phyloP scores from a whole-genome alignment of 1,284 basidiomycete species.

The Porodaedalea pini region DNA sequence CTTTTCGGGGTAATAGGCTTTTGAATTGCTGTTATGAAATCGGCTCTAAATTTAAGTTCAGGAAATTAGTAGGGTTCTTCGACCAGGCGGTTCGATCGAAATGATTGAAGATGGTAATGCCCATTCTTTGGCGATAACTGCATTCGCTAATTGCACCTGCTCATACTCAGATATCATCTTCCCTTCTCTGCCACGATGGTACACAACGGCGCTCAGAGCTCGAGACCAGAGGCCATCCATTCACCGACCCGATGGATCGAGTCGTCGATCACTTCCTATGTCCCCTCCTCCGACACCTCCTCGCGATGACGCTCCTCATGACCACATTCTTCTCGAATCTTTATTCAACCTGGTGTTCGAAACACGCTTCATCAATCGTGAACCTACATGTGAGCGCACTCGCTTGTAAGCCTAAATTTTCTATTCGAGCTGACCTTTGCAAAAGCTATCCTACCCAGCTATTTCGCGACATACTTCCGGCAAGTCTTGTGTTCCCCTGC shows the following conservation, averaged over 20 bases:
- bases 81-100: slow-evolving; percentile 66
- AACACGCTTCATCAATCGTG: slow-evolving; percentile 63
- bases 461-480: slow-evolving; percentile 69
- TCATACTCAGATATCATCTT: slow-evolving; percentile 55
- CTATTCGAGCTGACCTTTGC: background rate
- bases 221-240: slow-evolving; percentile 43
- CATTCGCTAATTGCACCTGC: slow-evolving; percentile 20
- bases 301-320: slow-evolving; percentile 40
- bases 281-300: slow-evolving; percentile 30
- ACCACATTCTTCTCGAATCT: slow-evolving; percentile 63
- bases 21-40: background rate
- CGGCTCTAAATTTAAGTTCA: slow-evolving; percentile 28
- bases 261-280: slow-evolving; percentile 33
- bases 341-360: slow-evolving; percentile 59
- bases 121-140: slow-evolving; percentile 17
- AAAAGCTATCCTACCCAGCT: slow-evolving; percentile 61
- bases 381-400: slow-evolving; percentile 48
- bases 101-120: slow-evolving; percentile 62
- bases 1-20: slow-evolving; percentile 53
- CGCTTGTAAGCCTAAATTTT: background rate
- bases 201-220: slow-evolving; percentile 55
- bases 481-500: slow-evolving; percentile 60
- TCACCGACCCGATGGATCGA: slow-evolving; percentile 45
- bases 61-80: slow-evolving; percentile 67
- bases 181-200: slow-evolving; percentile 61